Evolutionary conservation across 2,329 filamentous ascomycete species (phyloP), one percentile per base, ranked within the genome.

Genomic region (Ophiostoma populinum): DNA sequence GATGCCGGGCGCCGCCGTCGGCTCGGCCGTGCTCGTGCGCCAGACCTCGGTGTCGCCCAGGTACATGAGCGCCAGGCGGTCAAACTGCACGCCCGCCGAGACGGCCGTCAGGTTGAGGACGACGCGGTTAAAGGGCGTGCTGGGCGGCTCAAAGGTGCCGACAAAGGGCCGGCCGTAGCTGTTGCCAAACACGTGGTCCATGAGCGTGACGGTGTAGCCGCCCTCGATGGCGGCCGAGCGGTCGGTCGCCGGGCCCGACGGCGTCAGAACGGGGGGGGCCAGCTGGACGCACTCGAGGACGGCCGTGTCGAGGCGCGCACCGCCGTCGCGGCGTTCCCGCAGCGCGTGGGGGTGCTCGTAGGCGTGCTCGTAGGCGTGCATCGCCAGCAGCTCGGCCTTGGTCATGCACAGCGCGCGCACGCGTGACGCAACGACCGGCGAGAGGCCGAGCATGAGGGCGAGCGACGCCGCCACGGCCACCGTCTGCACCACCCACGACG

Each of bases 1-100:
- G 42, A 90, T 85, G 6, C 80, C 81, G 16, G 63, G 63, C 5
- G 57, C 46, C 4, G 47, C 44, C 0, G 72, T 81, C 1, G 82
- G 80, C 55, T 92, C 79, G 4, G 81, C 79, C 1, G 82, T 92
- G 5, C 80, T 85, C 2, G 80, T 86, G 17, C 81, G 65, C 62
- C 79, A 90, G n/a, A 92, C 65, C 51, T 92, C 81, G 8, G 69
- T 72, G 50, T 87, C 78, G 26, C 71, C 72, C 24, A 90, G 61
- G 46, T 76, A 90, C 65, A 90, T 75, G 21, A 77, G 53, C 4
- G 72, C 82, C 7, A 87, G 62, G 25, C 81, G 67, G 50, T 92
- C 82, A 52, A 69, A 86, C 46, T 92, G 82, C 3, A 69, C 65
- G 1, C 82, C 82, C 41, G 61, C 58, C 8, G 76, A 80, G 1